Percentiles rank a stretch among this genome's conserved stretches.
Conservation (phyloP, 768 basidiomycete genomes). For the Macrolepiota fuliginosa region DNA sequence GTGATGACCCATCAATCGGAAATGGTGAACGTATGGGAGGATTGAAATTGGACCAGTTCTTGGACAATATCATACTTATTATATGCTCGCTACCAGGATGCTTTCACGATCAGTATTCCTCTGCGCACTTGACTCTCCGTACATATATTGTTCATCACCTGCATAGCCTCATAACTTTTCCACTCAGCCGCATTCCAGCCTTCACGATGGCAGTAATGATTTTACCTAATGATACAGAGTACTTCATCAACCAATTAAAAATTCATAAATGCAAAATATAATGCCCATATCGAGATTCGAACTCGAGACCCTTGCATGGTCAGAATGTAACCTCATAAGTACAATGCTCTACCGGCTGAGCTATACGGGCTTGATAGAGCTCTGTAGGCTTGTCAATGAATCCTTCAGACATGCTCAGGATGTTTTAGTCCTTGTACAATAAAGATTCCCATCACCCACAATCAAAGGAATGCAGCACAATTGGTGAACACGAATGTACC, state of each 20-base stretch:
- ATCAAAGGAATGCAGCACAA: no score
- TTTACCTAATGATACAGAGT: background rate
- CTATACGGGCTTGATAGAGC: constrained; percentile 41
- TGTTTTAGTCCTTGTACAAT: no score
- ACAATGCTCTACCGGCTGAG: constrained; percentile 60
- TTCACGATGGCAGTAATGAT: background rate
- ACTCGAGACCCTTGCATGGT: constrained; percentile 56
- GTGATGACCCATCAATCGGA: constrained; percentile 88
- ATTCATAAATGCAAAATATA: constrained; percentile 18
- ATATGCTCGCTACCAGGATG: background rate
- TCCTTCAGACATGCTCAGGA: background rate
- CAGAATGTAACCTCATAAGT: constrained; percentile 49
- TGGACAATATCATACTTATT: background rate
- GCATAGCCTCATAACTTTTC: background rate
- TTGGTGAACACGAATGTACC: no score
- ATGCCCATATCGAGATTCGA: constrained; percentile 55
- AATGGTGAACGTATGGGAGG: constrained; percentile 60
- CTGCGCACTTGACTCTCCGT: background rate
- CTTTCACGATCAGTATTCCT: background rate
- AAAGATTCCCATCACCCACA: no score
- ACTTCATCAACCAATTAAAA: background rate
- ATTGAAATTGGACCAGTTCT: constrained; percentile 16
- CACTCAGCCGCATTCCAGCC: no score
- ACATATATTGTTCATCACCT: background rate
- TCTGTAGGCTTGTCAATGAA: background rate